A percentile compares a stretch with the other conserved stretches of the same genome.
Conservation (phyloP, 2,329 filamentous ascomycete species). For the Neofusicoccum sp. region DNA sequence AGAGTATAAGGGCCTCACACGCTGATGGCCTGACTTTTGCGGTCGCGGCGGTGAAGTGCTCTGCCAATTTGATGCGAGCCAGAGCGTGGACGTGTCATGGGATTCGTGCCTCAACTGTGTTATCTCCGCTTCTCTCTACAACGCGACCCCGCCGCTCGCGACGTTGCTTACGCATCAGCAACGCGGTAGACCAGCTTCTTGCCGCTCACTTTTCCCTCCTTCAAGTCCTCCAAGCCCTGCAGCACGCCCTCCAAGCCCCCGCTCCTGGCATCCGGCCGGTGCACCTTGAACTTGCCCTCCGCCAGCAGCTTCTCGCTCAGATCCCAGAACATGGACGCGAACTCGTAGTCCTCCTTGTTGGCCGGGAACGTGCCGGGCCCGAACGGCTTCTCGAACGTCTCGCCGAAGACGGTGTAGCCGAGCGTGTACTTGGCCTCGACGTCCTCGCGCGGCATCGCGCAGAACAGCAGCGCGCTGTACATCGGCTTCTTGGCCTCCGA, state of each 20-base stretch:
- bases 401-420: conserved; percentile 45
- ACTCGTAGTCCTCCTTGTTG: conserved; percentile 29
- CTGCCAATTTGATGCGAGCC: too few species aligned
- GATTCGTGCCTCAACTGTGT: not conserved
- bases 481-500: conserved; percentile 22
- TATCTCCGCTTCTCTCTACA: too few species aligned
- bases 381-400: conserved; percentile 30
- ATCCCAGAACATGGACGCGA: conserved; percentile 29
- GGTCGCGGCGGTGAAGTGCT: too few species aligned
- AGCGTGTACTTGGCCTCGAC: conserved; percentile 44
- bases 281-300: conserved; percentile 33
- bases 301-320: conserved; percentile 27
- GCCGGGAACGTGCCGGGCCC: conserved; percentile 15
- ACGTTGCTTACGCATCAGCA: not conserved
- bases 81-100: not conserved
- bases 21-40: too few species aligned
- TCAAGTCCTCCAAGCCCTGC: conserved; percentile 33
- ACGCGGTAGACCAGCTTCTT: conserved; percentile 35
- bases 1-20: too few species aligned
- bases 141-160: not conserved
- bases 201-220: conserved; percentile 34
- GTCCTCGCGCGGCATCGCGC: conserved; percentile 41
- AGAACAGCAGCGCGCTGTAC: conserved; percentile 44
- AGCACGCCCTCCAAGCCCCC: conserved; percentile 32
- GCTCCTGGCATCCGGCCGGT: conserved; percentile 27